Percentiles rank a stretch among this genome's conserved stretches.
These are phyloP conservation scores for Globisporangium echinulatum DNA, from an alignment of 352 stramenopile genomes.

Conservation along the genomic window DNA sequence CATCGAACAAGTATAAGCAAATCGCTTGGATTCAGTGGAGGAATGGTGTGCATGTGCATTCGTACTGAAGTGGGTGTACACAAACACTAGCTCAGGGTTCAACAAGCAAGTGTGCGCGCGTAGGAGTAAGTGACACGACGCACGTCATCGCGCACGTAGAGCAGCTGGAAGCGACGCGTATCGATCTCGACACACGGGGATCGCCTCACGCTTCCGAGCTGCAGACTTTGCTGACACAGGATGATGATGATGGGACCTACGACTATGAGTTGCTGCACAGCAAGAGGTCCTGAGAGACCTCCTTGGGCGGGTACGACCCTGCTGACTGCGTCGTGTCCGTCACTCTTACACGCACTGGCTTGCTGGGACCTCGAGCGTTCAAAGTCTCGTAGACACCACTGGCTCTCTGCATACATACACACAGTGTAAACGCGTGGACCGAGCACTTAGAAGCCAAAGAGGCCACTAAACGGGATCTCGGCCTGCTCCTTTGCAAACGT, in stretches of 20 bases:
- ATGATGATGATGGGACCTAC: too few species aligned
- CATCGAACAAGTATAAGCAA: neutral
- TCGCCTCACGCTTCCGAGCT: conserved; percentile 32
- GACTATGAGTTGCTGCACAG: conserved; percentile 21
- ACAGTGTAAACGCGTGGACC: neutral
- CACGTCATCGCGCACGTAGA: conserved; percentile 72
- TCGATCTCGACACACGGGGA: conserved; percentile 19
- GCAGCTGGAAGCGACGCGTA: conserved; percentile 37
- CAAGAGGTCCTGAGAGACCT: conserved; percentile 82
- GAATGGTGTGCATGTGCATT: neutral
- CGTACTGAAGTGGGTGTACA: too few species aligned
- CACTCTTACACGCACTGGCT: neutral
- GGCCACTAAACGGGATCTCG: conserved; percentile 66
- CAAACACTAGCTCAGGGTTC: too few species aligned
- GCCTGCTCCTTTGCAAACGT: conserved; percentile 94
- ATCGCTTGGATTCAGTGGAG: neutral
- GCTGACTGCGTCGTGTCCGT: conserved; percentile 9
- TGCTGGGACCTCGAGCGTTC: neutral
- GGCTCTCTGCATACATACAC: too few species aligned
- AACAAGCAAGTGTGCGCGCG: neutral
- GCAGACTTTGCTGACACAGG: conserved; percentile 44
- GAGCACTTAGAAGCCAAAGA: conserved; percentile 78
- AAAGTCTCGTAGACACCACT: too few species aligned
- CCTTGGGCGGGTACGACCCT: conserved; percentile 83
- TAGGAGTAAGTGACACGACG: neutral